A percentile compares a stretch with the other conserved stretches of the same genome.
Conservation (phyloP, 2,329 filamentous ascomycete species). For the Fusarium continuum region DNA sequence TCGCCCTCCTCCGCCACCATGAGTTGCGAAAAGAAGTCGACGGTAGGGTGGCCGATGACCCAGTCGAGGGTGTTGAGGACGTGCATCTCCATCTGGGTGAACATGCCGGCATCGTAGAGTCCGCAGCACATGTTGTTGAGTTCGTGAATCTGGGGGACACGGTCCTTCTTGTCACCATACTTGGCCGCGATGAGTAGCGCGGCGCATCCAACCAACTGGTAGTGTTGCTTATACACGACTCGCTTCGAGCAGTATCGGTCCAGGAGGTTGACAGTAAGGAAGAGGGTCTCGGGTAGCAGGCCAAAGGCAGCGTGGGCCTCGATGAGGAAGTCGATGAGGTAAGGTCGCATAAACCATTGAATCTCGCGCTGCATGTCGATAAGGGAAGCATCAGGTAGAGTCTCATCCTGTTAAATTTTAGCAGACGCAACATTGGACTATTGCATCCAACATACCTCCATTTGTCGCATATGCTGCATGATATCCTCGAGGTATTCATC, state of each 20-base stretch:
- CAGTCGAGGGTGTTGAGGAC: conserved; percentile 97
- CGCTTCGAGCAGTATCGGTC: conserved; percentile 98
- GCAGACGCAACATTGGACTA: conserved; percentile 7
- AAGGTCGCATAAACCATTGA: conserved; percentile 99
- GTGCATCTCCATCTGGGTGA: conserved; percentile 99
- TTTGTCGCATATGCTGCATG: conserved; percentile 90
- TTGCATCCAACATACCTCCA: conserved; percentile 73
- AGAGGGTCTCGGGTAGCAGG: conserved; percentile 91
- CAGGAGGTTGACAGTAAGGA: conserved; percentile 94
- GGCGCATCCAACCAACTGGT: conserved; percentile 96
- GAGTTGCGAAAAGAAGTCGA: conserved; percentile 91
- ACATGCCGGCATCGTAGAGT: conserved; percentile 99
- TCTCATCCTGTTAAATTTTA: conserved; percentile 69
- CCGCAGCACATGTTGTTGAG: conserved; percentile 99
- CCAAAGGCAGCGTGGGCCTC: conserved; percentile 97
- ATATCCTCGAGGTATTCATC: conserved; percentile 96
- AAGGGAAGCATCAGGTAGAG: conserved; percentile 92
- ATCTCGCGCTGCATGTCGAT: conserved; percentile 99
- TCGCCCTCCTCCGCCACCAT: conserved; percentile 81
- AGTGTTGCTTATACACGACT: conserved; percentile 99
- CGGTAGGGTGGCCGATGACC: conserved; percentile 94
- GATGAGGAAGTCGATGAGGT: conserved; percentile 96
- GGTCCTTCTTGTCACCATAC: conserved; percentile 98
- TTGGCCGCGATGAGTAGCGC: conserved; percentile 96
- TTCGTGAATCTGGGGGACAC: conserved; percentile 96